Base-by-base conservation (phyloP, 306 rosid species). In the Rubus parviflorus region DNA sequence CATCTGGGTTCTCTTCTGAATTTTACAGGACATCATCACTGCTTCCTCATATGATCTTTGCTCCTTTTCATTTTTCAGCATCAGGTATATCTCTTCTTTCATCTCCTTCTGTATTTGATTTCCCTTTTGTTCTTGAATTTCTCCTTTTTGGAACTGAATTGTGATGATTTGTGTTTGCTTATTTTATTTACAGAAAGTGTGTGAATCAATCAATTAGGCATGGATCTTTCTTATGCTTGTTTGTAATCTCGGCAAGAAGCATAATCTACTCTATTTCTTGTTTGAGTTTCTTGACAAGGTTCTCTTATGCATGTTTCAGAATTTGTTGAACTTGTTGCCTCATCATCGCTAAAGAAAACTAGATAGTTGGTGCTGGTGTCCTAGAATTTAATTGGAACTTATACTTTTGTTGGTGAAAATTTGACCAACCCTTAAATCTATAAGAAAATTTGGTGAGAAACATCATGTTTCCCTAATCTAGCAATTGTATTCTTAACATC, bases 61-160 rank as follows among this genome's bases (percentile, higher is more conserved):
- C 16, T 63, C 68, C 7, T 79, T 80, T 70, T 78, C 78, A 14
- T 57, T 35, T 43, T 74, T 9, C 63, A 74, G 42, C 82, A 43
- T 63, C 70, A 88, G 93, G 89, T 83, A 81, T 76, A 17, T 57
- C 49, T 66, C 16, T 0, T 16, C 12, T 74, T 79, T 42, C 25
- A 81, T 53, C 65, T 63, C 13, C 42, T 53, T 57, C 70, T 66
- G 3, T 20, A 30, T 73, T 8, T 74, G 40, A 20, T 25, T 38
- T 25, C 13, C 23, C 30, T 45, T 43, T 23, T 5, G 25, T 41
- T 17, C 43, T 11, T 72, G 0, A 56, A 30, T 75, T 8, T 35
- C 20, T 58, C 46, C 42, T 37, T 11, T 3, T 14, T 0, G 17
- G 35, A 73, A 60, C 62, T 77, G 70, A 71, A 30, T 77, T 82